A percentile compares a stretch with the other conserved stretches of the same genome.
phyloP scores from a whole-genome alignment of 257 asterid species.

The Paraleonurus japonicus region DNA sequence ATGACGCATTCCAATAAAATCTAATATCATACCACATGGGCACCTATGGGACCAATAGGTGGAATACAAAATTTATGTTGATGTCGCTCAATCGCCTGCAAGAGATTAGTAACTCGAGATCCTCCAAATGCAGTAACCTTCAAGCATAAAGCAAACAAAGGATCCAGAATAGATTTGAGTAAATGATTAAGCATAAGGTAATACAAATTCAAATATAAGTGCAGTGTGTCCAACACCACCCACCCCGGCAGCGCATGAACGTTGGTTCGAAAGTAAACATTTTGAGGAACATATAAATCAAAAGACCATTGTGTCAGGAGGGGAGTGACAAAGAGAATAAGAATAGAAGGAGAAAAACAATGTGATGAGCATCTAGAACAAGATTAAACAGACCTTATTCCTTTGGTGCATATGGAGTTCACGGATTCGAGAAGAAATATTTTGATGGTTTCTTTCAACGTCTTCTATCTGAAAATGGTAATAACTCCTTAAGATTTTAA shows the following conservation, averaged over 20 bases:
- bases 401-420: constrained; percentile 62
- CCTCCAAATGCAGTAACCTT: constrained; percentile 99
- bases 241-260: too few species aligned
- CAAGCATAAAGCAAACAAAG: constrained; percentile 22
- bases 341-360: background rate
- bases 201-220: background rate
- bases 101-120: constrained; percentile 54
- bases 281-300: too few species aligned
- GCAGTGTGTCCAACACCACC: background rate
- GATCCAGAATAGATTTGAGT: background rate
- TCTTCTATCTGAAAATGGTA: constrained; percentile 61
- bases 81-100: constrained; percentile 75
- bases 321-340: background rate
- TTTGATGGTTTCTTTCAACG: constrained; percentile 43
- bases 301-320: too few species aligned
- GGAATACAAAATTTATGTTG: constrained; percentile 63
- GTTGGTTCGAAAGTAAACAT: too few species aligned
- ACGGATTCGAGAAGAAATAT: constrained; percentile 43
- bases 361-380: background rate
- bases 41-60: constrained; percentile 96
- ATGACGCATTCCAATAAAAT: background rate
- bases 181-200: constrained; percentile 17
- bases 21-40: constrained; percentile 71
- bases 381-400: constrained; percentile 52
- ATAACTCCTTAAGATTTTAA: constrained; percentile 7